These are phyloP conservation scores for Alternaria ethzedia DNA, from an alignment of 2,329 filamentous ascomycete species.

Conservation along the genomic window DNA sequence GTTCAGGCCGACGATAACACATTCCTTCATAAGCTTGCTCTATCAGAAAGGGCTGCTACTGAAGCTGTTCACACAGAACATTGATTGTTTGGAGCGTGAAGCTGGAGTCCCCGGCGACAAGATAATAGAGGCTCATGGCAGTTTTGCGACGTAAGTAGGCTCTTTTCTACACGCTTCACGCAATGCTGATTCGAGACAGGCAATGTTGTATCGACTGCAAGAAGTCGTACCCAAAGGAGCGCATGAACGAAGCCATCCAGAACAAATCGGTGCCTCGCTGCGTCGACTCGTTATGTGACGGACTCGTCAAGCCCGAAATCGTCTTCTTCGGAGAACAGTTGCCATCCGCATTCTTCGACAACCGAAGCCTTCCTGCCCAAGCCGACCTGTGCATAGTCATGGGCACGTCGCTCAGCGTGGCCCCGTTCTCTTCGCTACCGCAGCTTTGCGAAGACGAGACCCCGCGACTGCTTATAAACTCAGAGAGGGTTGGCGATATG, in stretches of 20 bases:
- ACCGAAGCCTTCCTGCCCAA: constrained; percentile 60
- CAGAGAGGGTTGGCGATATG: constrained; percentile 79
- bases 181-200: constrained; percentile 41
- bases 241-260: constrained; percentile 74
- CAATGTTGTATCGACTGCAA: constrained; percentile 93
- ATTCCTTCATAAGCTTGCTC: constrained; percentile 85
- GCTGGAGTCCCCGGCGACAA: constrained; percentile 82
- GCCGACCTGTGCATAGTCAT: constrained; percentile 84
- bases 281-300: constrained; percentile 65
- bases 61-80: constrained; percentile 96
- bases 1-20: constrained; percentile 86
- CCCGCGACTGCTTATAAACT: constrained; percentile 86
- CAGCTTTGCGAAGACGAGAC: constrained; percentile 64
- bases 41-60: constrained; percentile 77
- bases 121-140: constrained; percentile 94
- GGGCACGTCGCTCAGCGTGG: constrained; percentile 86
- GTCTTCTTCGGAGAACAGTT: constrained; percentile 88
- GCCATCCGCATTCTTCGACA: constrained; percentile 69
- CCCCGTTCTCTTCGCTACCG: constrained; percentile 87
- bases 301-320: constrained; percentile 91
- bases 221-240: constrained; percentile 70
- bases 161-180: too few relatives aligned
- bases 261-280: constrained; percentile 75
- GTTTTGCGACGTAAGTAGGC: constrained; percentile 70
- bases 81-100: constrained; percentile 88